phyloP scores from a whole-genome alignment of 768 basidiomycete genomes.

The Psilocybe cyanescens region DNA sequence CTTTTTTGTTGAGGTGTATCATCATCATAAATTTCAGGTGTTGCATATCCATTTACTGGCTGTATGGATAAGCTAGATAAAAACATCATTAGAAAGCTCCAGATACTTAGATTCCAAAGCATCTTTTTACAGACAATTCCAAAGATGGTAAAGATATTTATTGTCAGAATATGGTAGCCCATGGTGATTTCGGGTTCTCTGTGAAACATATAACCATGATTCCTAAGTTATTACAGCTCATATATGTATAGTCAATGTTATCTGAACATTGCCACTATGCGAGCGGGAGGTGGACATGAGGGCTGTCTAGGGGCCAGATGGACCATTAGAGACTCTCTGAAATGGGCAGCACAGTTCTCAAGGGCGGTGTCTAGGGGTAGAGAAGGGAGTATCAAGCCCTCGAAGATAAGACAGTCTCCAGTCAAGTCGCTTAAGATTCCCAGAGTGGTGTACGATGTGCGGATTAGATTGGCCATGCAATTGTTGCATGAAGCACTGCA shows the following conservation, averaged over 20 bases:
- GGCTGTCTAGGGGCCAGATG: conserved; percentile 12
- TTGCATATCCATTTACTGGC: too few species aligned
- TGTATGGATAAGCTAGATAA: too few species aligned
- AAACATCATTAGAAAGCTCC: too few species aligned
- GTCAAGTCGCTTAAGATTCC: conserved; percentile 15
- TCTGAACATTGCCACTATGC: conserved; percentile 17
- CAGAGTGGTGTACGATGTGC: conserved; percentile 8
- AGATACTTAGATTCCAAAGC: too few species aligned
- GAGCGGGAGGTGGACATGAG: conserved; percentile 17
- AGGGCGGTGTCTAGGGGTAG: conserved; percentile 3
- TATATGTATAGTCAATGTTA: conserved; percentile 14
- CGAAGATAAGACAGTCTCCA: conserved; percentile 11
- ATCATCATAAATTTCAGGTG: too few species aligned
- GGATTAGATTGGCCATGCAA: conserved; percentile 12
- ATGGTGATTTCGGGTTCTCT: too few species aligned
- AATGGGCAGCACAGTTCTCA: conserved; percentile 14
- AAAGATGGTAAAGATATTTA: too few species aligned
- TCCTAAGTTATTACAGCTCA: too few species aligned
- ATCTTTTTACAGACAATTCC: too few species aligned
- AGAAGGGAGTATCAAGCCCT: not conserved
- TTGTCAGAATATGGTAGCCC: too few species aligned
- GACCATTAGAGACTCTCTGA: conserved; percentile 13
- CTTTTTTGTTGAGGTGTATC: too few species aligned
- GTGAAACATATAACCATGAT: too few species aligned
- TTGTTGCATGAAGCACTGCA: not conserved